Evolutionary conservation across 2,329 filamentous ascomycete genomes (phyloP).

Genomic region (Claviceps purpurea): DNA sequence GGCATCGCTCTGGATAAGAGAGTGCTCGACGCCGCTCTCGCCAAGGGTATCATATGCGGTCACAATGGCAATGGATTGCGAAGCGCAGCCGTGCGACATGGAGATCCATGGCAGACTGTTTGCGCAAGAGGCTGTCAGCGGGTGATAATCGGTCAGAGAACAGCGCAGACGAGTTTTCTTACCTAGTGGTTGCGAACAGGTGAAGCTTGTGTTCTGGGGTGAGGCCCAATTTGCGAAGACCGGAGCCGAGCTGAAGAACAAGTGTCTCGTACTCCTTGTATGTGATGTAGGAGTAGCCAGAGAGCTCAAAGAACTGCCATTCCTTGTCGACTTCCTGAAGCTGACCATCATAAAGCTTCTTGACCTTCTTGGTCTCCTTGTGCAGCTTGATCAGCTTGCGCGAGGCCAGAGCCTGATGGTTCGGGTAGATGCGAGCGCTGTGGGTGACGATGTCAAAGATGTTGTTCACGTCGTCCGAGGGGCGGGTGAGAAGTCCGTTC

Average conservation of each 20-base stretch:
- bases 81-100: conserved; percentile 61
- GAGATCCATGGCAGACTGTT: conserved; percentile 68
- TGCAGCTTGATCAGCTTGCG: conserved; percentile 66
- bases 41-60: conserved; percentile 93
- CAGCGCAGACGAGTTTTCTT: conserved; percentile 12
- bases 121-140: background rate
- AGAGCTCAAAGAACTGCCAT: conserved; percentile 82
- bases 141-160: too few species aligned
- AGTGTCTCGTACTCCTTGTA: conserved; percentile 68
- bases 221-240: conserved; percentile 62
- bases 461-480: conserved; percentile 57
- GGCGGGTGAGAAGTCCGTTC: conserved; percentile 52
- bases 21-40: conserved; percentile 71
- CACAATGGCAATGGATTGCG: conserved; percentile 82
- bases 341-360: conserved; percentile 75
- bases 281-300: conserved; percentile 60
- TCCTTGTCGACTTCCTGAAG: conserved; percentile 74
- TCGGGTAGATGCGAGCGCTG: conserved; percentile 48
- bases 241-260: conserved; percentile 56
- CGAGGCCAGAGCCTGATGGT: conserved; percentile 53
- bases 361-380: conserved; percentile 75
- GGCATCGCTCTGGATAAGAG: conserved; percentile 66
- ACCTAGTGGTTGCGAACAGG: conserved; percentile 75
- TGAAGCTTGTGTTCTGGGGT: conserved; percentile 56
- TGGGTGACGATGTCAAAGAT: conserved; percentile 66